Evolutionary conservation across 2,329 filamentous ascomycete species (phyloP).

Genomic region (Arachnomyces sp.): DNA sequence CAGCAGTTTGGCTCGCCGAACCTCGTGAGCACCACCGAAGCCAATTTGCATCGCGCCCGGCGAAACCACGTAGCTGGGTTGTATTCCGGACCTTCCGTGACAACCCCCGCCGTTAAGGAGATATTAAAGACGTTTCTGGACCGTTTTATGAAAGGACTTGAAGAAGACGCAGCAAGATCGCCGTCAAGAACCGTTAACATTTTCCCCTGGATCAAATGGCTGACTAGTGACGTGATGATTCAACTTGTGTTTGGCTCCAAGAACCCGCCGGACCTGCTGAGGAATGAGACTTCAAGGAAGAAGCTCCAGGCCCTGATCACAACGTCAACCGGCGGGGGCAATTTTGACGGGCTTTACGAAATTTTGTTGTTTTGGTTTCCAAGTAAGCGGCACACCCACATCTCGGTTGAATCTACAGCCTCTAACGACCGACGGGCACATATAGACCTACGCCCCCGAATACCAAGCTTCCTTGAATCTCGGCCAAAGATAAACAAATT

Average conservation of each 20-base stretch:
- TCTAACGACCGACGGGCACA: constrained; percentile 1
- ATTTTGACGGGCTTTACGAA: not conserved
- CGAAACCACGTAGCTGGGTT: constrained; percentile 10
- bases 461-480: constrained; percentile 1
- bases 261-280: constrained; percentile 8
- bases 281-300: constrained; percentile 8
- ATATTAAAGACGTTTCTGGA: constrained; percentile 8
- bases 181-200: constrained; percentile 8
- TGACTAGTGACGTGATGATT: constrained; percentile 13
- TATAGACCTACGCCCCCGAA: not conserved
- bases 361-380: constrained; percentile 10
- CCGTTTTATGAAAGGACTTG: constrained; percentile 9
- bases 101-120: constrained; percentile 6
- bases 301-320: constrained; percentile 6
- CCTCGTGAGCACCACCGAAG: constrained; percentile 12
- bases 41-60: constrained; percentile 11
- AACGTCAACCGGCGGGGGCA: not conserved
- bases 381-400: constrained; percentile 6
- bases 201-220: constrained; percentile 11
- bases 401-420: not conserved
- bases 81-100: constrained; percentile 10
- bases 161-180: constrained; percentile 5
- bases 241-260: constrained; percentile 8
- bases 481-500: constrained; percentile 6
- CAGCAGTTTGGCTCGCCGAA: constrained; percentile 13